Evolutionary conservation across 768 basidiomycete species (phyloP).

Genomic region (Termitomyces sp.): DNA sequence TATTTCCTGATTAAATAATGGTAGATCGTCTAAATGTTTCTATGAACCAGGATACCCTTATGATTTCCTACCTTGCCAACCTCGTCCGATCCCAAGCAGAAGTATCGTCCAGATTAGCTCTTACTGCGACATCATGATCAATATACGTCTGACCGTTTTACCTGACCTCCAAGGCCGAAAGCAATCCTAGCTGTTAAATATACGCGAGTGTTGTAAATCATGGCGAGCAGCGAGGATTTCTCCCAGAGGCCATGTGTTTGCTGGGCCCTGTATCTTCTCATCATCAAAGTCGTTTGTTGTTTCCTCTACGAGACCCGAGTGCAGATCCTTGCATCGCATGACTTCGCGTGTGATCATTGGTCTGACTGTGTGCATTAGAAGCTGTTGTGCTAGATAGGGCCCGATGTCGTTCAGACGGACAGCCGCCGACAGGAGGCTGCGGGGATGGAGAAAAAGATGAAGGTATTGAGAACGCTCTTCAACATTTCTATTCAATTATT

Average conservation of each 20-base stretch:
- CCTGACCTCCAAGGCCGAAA: neutral
- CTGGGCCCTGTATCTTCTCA: conserved; percentile 51
- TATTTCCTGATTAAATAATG: neutral
- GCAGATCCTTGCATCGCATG: conserved; percentile 37
- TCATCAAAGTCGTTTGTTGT: conserved; percentile 31
- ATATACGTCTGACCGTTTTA: conserved; percentile 5
- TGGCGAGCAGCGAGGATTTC: conserved; percentile 89
- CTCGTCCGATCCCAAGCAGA: conserved; percentile 92
- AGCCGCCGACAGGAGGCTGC: conserved; percentile 85
- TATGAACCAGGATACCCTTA: conserved; percentile 70
- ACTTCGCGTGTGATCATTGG: conserved; percentile 58
- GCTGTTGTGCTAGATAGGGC: conserved; percentile 87
- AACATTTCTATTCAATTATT: neutral
- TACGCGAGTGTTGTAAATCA: conserved; percentile 91
- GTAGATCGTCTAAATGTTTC: conserved; percentile 17
- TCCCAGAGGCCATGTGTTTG: conserved; percentile 93
- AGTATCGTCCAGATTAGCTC: conserved; percentile 80
- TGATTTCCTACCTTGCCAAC: conserved; percentile 93
- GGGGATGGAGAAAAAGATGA: conserved; percentile 89
- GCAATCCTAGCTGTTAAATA: conserved; percentile 77
- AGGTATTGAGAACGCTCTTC: conserved; percentile 75
- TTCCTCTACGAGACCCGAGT: conserved; percentile 37
- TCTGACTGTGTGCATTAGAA: conserved; percentile 70
- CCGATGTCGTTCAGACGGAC: conserved; percentile 90
- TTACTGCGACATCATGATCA: conserved; percentile 48